phyloP scores from a whole-genome alignment of 345 rosid genomes.

The Schrenkiella parvula region DNA sequence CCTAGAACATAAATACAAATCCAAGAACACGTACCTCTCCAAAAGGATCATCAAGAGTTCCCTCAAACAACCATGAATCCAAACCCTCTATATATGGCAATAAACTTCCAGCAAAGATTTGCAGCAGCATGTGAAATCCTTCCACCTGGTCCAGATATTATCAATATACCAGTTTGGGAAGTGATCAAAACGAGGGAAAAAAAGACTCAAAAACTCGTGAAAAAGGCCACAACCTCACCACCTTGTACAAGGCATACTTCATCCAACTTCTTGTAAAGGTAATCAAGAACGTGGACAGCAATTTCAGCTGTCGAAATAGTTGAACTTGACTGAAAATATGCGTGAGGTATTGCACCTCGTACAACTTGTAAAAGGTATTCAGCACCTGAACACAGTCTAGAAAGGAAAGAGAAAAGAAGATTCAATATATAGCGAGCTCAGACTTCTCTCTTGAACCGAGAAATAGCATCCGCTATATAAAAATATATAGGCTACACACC shows the following conservation, averaged over 20 bases:
- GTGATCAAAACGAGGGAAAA: conserved; percentile 3
- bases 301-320: conserved; percentile 56
- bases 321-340: conserved; percentile 47
- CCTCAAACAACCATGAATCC: conserved; percentile 92
- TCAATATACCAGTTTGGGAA: conserved; percentile 2
- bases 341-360: conserved; percentile 60
- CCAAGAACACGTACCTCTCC: conserved; percentile 63
- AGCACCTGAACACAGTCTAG: conserved; percentile 33
- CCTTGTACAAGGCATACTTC: conserved; percentile 82
- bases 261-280: conserved; percentile 73
- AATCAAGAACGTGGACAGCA: conserved; percentile 66
- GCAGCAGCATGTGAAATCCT: conserved; percentile 67
- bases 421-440: neutral
- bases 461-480: neutral
- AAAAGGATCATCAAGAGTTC: conserved; percentile 85
- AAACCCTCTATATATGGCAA: conserved; percentile 72
- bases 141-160: conserved; percentile 64
- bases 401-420: neutral
- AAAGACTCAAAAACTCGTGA: neutral
- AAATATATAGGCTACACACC: conserved; percentile 37
- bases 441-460: neutral
- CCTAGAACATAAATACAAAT: conserved; percentile 10
- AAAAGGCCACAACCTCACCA: conserved; percentile 74
- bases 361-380: conserved; percentile 55
- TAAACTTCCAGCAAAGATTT: conserved; percentile 71